Base-by-base conservation (phyloP, 768 basidiomycete species). In the Xanthoconium purpureum region DNA sequence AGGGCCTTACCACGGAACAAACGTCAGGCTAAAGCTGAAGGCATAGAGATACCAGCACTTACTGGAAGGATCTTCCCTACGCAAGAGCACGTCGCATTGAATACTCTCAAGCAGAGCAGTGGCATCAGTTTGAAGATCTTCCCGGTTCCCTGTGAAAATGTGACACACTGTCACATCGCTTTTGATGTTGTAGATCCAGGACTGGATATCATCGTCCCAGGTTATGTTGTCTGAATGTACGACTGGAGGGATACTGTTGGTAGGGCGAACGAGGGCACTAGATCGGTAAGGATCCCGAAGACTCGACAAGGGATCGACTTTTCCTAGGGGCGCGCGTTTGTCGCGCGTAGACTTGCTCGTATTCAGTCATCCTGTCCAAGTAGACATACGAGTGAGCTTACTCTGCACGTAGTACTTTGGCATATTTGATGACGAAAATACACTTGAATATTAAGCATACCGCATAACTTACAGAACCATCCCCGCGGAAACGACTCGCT, bases 401-500 rank as follows among this genome's bases (percentile, higher is more conserved):
- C 79, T 69, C 67, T 62, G 59, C 82, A 84, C 2, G 30, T 47
- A 4, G 67, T 61, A 55, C 77, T 78, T 13, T 63, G 59, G 62
- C 83, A 84, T 58, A 71, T 68, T 46, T 80, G 72, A 58, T 80
- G 78, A 52, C 83, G 73, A 67, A 84, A 70, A 45, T 71, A 68
- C 13, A 56, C 58, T 60, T 81, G 78, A 44, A 73, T 73, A 47
- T 82, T 83, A 28, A 84, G 63, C 63, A 77, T 72, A 28, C 82
- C 81, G 54, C 83, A 84, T 0, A 57, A 48, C 3, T 28, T 54
- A 56, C 83, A 84, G 55, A 73, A 75, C 81, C 81, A 84, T 8
- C 82, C 83, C 29, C 65, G 67, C 12, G 65, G 77, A 50, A 82
- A 74, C 2, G 62, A 66, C 37, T 71, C 73, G 35, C 58, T 67